Evolutionary conservation across 73 alveolate genomes (phyloP).

Genomic region (Paramecium sexaurelia): DNA sequence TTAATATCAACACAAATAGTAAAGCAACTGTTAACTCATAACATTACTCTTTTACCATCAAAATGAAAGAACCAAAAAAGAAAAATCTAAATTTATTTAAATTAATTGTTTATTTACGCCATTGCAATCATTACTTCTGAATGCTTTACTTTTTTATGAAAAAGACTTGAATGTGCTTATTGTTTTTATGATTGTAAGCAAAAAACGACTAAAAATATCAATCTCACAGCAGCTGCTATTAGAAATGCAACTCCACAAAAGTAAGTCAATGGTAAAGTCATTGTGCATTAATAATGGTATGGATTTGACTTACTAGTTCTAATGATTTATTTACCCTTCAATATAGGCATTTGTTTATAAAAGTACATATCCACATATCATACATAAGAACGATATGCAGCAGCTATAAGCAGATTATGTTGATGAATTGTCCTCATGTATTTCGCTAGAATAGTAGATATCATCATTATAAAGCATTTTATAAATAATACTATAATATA

Average conservation of each 20-base stretch:
- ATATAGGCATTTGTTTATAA: neutral
- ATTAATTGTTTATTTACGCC: neutral
- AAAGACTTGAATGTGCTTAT: neutral
- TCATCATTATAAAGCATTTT: neutral
- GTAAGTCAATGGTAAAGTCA: constrained; percentile 30
- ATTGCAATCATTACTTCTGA: constrained; percentile 18
- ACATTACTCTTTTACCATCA: constrained; percentile 25
- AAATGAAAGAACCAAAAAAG: constrained; percentile 24
- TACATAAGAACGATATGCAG: neutral
- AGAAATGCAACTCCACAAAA: constrained; percentile 24
- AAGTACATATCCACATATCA: neutral
- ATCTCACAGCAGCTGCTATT: neutral
- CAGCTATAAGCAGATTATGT: constrained; percentile 23
- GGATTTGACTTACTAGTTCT: constrained; percentile 22
- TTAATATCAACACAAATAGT: neutral
- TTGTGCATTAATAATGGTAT: neutral
- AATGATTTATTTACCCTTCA: neutral
- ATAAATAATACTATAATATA: neutral
- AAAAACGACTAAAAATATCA: constrained; percentile 10
- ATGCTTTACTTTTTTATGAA: neutral
- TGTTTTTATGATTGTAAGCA: constrained; percentile 7
- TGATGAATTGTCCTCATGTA: neutral
- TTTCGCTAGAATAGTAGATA: neutral
- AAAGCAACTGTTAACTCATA: constrained; percentile 29
- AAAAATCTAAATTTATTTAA: neutral